Conservation (phyloP, 345 rosid species). For the Toxicodendron radicans region DNA sequence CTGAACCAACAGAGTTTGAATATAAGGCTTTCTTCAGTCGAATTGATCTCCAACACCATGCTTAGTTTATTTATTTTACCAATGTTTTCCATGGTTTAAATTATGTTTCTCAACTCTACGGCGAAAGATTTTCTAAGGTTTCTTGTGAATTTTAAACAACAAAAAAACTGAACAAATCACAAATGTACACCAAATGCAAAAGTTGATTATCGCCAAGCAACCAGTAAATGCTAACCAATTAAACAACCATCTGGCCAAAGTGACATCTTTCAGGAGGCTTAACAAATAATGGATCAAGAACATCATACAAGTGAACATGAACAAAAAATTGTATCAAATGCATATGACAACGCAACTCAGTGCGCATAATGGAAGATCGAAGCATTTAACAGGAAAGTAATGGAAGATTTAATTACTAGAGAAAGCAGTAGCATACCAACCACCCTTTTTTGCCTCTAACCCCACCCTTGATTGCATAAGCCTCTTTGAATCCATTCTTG, state of each 20-base stretch:
- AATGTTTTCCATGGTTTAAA: no score
- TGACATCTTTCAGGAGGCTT: not conserved
- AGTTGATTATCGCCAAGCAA: not conserved
- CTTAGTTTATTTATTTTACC: not conserved
- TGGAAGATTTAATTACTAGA: conserved; percentile 9
- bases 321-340: not conserved
- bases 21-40: not conserved
- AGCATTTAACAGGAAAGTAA: not conserved
- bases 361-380: not conserved
- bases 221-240: not conserved
- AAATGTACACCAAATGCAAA: not conserved
- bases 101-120: no score
- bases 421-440: conserved; percentile 63
- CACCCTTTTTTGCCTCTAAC: conserved; percentile 87
- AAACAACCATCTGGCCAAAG: not conserved
- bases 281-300: conserved; percentile 2
- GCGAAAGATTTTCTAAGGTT: no score
- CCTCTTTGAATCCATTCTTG: conserved; percentile 83
- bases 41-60: not conserved
- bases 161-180: not conserved
- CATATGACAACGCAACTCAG: not conserved
- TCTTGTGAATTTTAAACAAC: no score
- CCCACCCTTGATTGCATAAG: conserved; percentile 80
- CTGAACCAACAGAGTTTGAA: not conserved
- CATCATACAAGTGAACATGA: not conserved